These are phyloP conservation scores for Pseudozyma sp. DNA, from an alignment of 1,284 basidiomycete genomes.

Conservation along the genomic window DNA sequence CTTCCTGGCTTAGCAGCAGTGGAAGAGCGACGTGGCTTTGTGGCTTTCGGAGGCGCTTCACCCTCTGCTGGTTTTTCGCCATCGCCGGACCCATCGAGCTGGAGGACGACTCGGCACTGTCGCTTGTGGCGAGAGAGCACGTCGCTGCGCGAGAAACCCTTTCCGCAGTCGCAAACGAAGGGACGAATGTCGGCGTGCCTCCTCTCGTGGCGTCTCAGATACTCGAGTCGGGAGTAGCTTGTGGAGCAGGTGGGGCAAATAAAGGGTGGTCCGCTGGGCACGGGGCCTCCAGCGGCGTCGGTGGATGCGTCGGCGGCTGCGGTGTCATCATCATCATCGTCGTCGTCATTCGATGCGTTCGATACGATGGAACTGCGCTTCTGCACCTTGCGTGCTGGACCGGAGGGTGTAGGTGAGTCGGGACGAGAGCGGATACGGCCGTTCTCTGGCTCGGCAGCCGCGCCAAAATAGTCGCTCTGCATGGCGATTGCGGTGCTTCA, in stretches of 20 bases:
- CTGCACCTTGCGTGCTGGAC: conserved; percentile 40
- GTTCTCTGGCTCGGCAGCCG: conserved; percentile 35
- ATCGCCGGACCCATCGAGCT: conserved; percentile 45
- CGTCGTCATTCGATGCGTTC: conserved; percentile 34
- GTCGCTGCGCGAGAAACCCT: conserved; percentile 67
- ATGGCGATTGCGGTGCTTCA: conserved; percentile 4
- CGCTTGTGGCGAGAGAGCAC: conserved; percentile 66
- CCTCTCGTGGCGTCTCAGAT: conserved; percentile 65
- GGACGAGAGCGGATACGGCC: conserved; percentile 35
- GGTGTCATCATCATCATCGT: conserved; percentile 18
- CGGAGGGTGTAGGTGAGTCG: conserved; percentile 29
- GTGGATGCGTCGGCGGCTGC: conserved; percentile 18
- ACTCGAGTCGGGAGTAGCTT: conserved; percentile 67
- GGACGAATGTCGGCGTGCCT: conserved; percentile 67
- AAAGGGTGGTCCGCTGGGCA: conserved; percentile 62
- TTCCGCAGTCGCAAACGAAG: conserved; percentile 67
- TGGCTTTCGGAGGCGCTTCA: conserved; percentile 38
- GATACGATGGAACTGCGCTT: conserved; percentile 40
- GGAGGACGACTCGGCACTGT: conserved; percentile 62
- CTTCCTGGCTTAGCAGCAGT: conserved; percentile 49
- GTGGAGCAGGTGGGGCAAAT: conserved; percentile 66
- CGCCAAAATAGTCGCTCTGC: conserved; percentile 50
- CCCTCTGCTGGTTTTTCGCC: conserved; percentile 37
- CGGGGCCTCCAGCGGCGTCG: conserved; percentile 24
- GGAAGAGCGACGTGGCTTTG: conserved; percentile 46